Evolutionary conservation across 2,329 filamentous ascomycete genomes (phyloP), one percentile per base, ranked within the genome.

Genomic region (Hawksworthiomyces lignivorus): DNA sequence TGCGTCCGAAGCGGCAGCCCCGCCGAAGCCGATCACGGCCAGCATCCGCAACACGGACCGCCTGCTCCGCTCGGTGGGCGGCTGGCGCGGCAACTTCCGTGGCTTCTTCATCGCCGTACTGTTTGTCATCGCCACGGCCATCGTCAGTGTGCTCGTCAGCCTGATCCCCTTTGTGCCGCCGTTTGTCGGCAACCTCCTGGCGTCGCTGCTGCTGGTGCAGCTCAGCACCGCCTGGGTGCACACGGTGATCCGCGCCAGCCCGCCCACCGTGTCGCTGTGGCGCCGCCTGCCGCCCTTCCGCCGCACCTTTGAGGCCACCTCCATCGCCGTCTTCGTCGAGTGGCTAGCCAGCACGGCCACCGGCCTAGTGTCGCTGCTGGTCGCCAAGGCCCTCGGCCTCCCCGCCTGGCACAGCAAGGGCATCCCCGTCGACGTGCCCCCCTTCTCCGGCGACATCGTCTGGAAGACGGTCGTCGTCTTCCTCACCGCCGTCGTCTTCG

Each of bases 171-270:
- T 63, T 43, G 55, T 63, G 10, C 50, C 45, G 28, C n/a, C 55
- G 31, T 48, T 64, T 29, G 62, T 70, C 45, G 60, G 67, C 43
- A 56, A 67, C 38, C 50, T 80, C 41, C 44, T 83, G 31, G 69
- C 77, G 20, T 70, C 75, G 39, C 60, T 90, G 18, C 60, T 74
- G 17, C 67, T 85, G 24, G 75, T 82, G 28, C 83, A 83, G 54
- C 61, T 90, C 45, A 75, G 78, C 58, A 75, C 89, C 51, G 74
- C 78, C 40, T 95, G 88, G 87, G 85, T 88, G 4, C 87, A 95
- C 61, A 81, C 85, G 54, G 77, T 94, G 58, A 88, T 96, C 56
- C 39, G 48, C 24, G 81, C 86, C 2, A 70, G 77, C 40, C 77
- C 80, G n/a, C 27, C 37, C 43, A 56, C 68, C 36, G 73, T 75